Percentiles rank a stretch among this genome's conserved stretches.
These are phyloP conservation scores for Arctium minus DNA, from an alignment of 129 eudicot genomes.

Conservation along the genomic window DNA sequence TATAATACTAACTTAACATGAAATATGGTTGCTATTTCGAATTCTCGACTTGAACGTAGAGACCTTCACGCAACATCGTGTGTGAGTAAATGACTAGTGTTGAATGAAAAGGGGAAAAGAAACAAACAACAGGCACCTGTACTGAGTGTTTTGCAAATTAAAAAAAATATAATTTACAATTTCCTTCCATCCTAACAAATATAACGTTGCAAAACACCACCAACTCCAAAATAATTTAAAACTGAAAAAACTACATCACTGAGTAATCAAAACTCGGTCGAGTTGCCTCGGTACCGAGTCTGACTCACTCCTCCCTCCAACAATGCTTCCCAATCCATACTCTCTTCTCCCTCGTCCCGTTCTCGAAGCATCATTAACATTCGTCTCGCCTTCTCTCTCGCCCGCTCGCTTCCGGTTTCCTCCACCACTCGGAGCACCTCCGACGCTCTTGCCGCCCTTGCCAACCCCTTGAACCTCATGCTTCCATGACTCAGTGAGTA, in stretches of 20 bases:
- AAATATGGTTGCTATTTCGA: too few relatives aligned
- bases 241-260: neutral
- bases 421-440: constrained; percentile 78
- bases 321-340: constrained; percentile 67
- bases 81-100: too few relatives aligned
- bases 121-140: neutral
- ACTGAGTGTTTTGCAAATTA: neutral
- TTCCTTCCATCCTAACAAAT: constrained; percentile 16
- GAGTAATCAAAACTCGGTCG: constrained; percentile 55
- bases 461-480: constrained; percentile 84
- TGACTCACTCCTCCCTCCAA: constrained; percentile 66
- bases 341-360: constrained; percentile 48
- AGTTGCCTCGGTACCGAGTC: constrained; percentile 54
- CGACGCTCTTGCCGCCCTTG: constrained; percentile 59
- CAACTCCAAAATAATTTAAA: constrained; percentile 10
- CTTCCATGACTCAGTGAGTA: constrained; percentile 86
- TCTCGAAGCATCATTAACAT: constrained; percentile 57
- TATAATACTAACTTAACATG: too few relatives aligned
- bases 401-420: constrained; percentile 73
- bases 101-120: neutral
- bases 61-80: too few relatives aligned
- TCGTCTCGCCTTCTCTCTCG: constrained; percentile 72
- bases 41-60: too few relatives aligned
- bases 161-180: constrained; percentile 22
- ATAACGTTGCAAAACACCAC: constrained; percentile 16